Base-by-base conservation (phyloP, 352 stramenopile species). In the Pythium vanterpoolii region DNA sequence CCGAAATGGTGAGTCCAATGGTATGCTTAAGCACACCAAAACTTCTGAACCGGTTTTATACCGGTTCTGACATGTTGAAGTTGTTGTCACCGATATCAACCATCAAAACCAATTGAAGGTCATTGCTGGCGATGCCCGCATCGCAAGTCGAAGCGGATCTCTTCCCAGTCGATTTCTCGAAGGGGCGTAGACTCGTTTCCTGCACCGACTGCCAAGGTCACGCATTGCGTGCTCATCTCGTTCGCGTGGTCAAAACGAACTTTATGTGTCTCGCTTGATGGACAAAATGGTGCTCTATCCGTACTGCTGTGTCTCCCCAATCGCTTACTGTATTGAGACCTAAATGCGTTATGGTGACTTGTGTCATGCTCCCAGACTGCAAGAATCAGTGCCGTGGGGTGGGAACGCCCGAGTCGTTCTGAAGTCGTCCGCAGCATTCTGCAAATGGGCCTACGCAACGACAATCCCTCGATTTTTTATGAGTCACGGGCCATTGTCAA, bases 381-480 rank as follows among this genome's bases (percentile, higher is more conserved):
- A 59, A 68, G 54, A 90, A 90, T 70, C 80, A 88, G 60, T 79
- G 61, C 21, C 73, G 73, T 33, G 67, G 66, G 23, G 72, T 77
- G 42, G 45, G 78, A 78, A 64, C 87, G 7, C 75, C 80, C 5
- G 78, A 89, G 57, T 83, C 74, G 5, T 90, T 72, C 31, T n/a
- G n/a, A n/a, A n/a, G n/a, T n/a, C n/a, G n/a, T n/a, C n/a, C n/a
- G n/a, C n/a, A n/a, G n/a, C n/a, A n/a, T n/a, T n/a, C n/a, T n/a
- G n/a, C n/a, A n/a, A n/a, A n/a, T n/a, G n/a, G n/a, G n/a, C n/a
- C n/a, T n/a, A n/a, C n/a, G n/a, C 52, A 70, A 89, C 67, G 89
- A 90, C 72, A 90, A 90, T 60, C 69, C 89, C 24, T 79, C 74
- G 10, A 71, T 90, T 14, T 76, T 78, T 7, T 89, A 89, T 61